Percentiles rank a stretch among this genome's conserved stretches.
Conservation (phyloP, 179 eudicot species). For the Corrigiola litoralis region DNA sequence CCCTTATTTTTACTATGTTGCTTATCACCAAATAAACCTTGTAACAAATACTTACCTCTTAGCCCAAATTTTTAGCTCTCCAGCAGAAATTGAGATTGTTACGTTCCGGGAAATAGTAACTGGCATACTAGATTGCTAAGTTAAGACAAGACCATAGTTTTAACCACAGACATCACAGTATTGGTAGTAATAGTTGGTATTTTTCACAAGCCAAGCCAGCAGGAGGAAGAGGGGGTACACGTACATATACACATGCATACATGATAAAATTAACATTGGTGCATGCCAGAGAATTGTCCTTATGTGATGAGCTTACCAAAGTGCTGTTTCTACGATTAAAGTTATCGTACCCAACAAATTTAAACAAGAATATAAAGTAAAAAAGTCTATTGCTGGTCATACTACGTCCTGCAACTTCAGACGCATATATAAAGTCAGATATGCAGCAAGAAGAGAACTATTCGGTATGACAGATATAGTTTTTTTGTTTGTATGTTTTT, state of each 20-base stretch:
- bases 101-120: too few relatives aligned
- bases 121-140: background rate
- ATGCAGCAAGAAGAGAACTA: conserved; percentile 23
- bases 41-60: background rate
- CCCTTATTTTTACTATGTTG: too few relatives aligned
- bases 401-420: background rate
- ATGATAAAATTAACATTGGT: conserved; percentile 16
- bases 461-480: conserved; percentile 3
- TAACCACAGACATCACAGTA: background rate
- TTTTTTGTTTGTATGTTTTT: background rate
- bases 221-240: conserved; percentile 6
- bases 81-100: too few relatives aligned
- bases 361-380: background rate
- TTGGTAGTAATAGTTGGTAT: background rate
- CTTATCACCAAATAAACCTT: background rate
- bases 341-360: conserved; percentile 16
- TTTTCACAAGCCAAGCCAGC: background rate
- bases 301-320: conserved; percentile 3
- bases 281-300: conserved; percentile 10
- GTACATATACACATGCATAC: conserved; percentile 19
- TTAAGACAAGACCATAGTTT: conserved; percentile 8
- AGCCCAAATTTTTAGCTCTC: background rate
- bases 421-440: conserved; percentile 10
- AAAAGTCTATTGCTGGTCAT: background rate
- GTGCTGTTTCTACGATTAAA: conserved; percentile 9